Percentiles rank a stretch among this genome's conserved stretches.
Conservation (phyloP, 805 yeast species). For the Wickerhamomyces sydowiorum region DNA sequence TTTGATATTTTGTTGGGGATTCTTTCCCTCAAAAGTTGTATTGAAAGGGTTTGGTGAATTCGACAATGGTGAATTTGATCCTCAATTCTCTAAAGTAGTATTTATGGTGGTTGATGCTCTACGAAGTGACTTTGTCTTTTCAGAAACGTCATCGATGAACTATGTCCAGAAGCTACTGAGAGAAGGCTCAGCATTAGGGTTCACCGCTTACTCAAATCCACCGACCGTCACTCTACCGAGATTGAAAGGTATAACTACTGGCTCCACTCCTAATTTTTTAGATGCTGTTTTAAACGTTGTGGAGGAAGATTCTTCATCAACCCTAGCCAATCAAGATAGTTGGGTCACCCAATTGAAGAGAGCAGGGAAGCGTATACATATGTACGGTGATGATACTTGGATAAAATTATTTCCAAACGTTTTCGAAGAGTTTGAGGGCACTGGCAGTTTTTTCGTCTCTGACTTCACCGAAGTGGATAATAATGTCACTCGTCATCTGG, state of each 20-base stretch:
- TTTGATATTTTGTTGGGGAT: constrained; percentile 68
- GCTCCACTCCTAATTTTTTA: constrained; percentile 88
- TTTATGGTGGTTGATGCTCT: constrained; percentile 91
- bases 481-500: constrained; percentile 87
- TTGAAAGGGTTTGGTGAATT: constrained; percentile 51
- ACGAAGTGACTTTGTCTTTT: constrained; percentile 80
- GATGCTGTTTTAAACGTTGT: constrained; percentile 94
- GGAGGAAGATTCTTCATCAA: constrained; percentile 73
- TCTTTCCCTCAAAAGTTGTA: constrained; percentile 85
- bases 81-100: constrained; percentile 61
- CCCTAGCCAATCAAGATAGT: constrained; percentile 71
- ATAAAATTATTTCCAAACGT: constrained; percentile 74
- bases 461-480: constrained; percentile 92
- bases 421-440: constrained; percentile 72
- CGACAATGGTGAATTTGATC: constrained; percentile 26
- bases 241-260: constrained; percentile 88
- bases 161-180: constrained; percentile 62
- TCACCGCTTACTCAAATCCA: constrained; percentile 88
- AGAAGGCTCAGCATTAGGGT: constrained; percentile 72
- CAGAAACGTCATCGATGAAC: constrained; percentile 56
- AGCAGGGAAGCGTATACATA: constrained; percentile 44
- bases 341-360: constrained; percentile 69
- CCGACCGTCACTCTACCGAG: constrained; percentile 97
- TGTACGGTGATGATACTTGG: constrained; percentile 99
- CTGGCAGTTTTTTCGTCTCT: constrained; percentile 89